These are phyloP conservation scores for Nakaseomyces nivariensis DNA, from an alignment of 1,139 yeast species.

Conservation along the genomic window DNA sequence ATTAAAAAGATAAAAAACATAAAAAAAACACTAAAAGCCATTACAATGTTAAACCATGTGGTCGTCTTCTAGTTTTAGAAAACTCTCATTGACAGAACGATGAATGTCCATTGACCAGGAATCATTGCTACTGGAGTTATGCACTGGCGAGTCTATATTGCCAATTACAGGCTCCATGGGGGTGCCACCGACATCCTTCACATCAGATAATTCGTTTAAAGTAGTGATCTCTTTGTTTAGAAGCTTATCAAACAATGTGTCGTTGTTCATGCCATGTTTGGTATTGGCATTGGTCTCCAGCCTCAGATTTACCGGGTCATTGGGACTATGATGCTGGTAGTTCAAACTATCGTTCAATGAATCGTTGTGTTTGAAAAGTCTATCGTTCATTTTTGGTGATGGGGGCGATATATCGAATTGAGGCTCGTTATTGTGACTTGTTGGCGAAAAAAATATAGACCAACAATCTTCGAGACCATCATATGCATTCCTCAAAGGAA, in stretches of 20 bases:
- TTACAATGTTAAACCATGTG: background rate
- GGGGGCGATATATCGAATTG: slow-evolving; percentile 2
- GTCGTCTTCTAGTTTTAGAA: background rate
- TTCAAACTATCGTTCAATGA: background rate
- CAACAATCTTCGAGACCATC: slow-evolving; percentile 2
- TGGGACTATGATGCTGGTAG: background rate
- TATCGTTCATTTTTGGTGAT: background rate
- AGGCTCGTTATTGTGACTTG: background rate
- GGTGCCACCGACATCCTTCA: background rate
- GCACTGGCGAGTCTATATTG: background rate
- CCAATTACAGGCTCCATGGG: background rate
- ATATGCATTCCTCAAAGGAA: background rate
- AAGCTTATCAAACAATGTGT: slow-evolving; percentile 1
- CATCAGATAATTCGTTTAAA: background rate
- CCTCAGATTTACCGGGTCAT: background rate
- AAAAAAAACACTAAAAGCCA: too few relatives aligned
- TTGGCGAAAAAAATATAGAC: background rate
- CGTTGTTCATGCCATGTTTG: background rate
- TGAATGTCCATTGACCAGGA: background rate
- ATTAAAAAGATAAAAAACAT: too few relatives aligned
- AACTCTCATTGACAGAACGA: background rate
- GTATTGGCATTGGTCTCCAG: background rate
- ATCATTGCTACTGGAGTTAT: background rate
- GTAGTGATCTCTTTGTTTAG: slow-evolving; percentile 1
- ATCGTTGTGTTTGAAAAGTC: background rate